Base-by-base conservation (phyloP, 257 asterid species). In the Misopates orontium region DNA sequence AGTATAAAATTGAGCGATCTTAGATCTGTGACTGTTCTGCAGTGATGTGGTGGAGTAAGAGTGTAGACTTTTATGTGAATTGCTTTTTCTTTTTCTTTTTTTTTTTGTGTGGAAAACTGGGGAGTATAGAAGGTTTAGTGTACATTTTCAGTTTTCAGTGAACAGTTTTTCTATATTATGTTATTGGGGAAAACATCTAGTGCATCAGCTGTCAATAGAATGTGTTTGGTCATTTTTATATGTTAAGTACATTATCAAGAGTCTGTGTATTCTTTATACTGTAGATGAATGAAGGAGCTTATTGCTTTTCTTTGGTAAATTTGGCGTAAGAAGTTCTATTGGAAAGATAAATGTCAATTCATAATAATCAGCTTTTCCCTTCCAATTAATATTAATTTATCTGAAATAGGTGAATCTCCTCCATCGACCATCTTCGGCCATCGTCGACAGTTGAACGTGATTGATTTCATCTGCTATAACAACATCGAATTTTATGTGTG, bases 1-100 rank as follows among this genome's bases (percentile, higher is more conserved):
- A 53, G 66, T 41, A 69, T 57, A 12, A 56, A 12, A 52, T 58
- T 32, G 39, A 60, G 72, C 64, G 78, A 80, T 80, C 68, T 68
- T 22, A 22, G 21, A 2, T 10, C 47, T 64, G 52, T 28, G 3
- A 28, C 14, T 71, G 71, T 53, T 71, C 55, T 70, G 51, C 50
- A 14, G 64, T 67, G 67, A 44, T 14, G 8, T 54, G 18, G 25
- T 62, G 51, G 44, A 16, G n/a, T n/a, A n/a, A n/a, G n/a, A n/a
- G n/a, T n/a, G n/a, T n/a, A n/a, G n/a, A n/a, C n/a, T n/a, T n/a
- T 24, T 60, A 64, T 18, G 41, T 21, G 40, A 52, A 44, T 53
- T 64, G 39, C 42, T 56, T 28, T 65, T 17, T 44, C 52, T n/a
- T n/a, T n/a, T n/a, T n/a, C n/a, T n/a, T n/a, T n/a, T n/a, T n/a